These are phyloP conservation scores for Mycena pura DNA, from an alignment of 768 basidiomycete genomes.

Conservation along the genomic window DNA sequence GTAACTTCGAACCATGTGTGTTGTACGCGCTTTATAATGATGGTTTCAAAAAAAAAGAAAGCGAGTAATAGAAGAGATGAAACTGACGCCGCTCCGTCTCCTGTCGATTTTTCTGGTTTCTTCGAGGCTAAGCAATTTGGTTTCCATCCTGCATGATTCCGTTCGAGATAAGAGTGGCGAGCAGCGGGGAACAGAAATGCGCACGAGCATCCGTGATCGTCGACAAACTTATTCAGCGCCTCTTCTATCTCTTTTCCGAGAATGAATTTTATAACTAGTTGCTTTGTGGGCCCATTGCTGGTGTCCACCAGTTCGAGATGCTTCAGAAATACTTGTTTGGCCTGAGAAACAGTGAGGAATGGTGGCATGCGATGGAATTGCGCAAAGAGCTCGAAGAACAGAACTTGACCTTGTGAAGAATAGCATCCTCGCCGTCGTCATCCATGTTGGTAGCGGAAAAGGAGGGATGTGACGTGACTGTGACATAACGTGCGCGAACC, in stretches of 20 bases:
- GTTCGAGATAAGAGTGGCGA: background rate
- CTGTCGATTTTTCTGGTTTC: conserved; percentile 12
- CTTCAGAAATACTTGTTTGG: conserved; percentile 3
- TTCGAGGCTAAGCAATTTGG: background rate
- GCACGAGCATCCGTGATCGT: conserved; percentile 7
- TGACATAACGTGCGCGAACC: too few relatives aligned
- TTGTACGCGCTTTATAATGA: conserved; percentile 6
- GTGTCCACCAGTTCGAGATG: conserved; percentile 13
- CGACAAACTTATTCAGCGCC: conserved; percentile 1
- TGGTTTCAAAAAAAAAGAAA: background rate
- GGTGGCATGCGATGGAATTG: background rate
- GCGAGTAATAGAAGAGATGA: background rate
- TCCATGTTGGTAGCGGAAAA: too few relatives aligned
- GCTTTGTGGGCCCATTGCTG: background rate
- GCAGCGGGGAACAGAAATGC: background rate
- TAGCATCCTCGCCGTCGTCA: background rate
- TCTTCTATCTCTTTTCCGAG: background rate
- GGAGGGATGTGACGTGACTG: too few relatives aligned
- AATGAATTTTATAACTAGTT: conserved; percentile 2
- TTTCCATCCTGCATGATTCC: background rate
- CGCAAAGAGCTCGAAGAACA: background rate
- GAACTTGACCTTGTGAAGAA: conserved; percentile 8
- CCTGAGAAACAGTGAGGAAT: conserved; percentile 1
- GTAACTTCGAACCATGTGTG: conserved; percentile 23
- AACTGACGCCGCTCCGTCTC: background rate